These are phyloP conservation scores for Telfairia occidentalis DNA, from an alignment of 331 rosid species.

Conservation along the genomic window DNA sequence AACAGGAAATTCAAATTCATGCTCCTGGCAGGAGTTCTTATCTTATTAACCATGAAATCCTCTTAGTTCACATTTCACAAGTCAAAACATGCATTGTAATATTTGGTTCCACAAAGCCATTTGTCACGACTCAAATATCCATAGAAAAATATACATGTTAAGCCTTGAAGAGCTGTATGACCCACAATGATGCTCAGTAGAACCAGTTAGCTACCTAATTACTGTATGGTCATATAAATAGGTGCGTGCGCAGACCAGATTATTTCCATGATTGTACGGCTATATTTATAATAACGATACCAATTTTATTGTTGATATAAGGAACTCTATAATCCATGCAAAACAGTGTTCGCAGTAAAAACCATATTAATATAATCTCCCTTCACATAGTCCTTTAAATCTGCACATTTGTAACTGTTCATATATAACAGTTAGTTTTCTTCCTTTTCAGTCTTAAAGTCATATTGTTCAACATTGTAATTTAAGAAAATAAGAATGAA, in stretches of 20 bases:
- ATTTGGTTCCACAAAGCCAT: neutral
- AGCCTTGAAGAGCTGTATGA: neutral
- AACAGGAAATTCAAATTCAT: too few species aligned
- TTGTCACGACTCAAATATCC: neutral
- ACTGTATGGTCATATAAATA: neutral
- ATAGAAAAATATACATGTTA: neutral
- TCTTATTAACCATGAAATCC: neutral
- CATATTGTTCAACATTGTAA: neutral
- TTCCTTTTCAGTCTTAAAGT: neutral
- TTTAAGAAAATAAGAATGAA: neutral
- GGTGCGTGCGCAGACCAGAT: neutral
- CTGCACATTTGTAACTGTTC: neutral
- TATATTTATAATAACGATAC: neutral
- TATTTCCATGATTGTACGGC: neutral
- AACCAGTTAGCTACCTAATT: neutral
- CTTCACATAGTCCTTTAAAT: neutral
- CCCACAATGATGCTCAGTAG: neutral
- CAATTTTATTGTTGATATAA: neutral
- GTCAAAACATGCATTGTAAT: neutral
- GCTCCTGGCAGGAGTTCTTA: too few species aligned
- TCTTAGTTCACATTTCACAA: neutral
- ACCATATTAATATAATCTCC: neutral
- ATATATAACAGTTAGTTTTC: neutral
- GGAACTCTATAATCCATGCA: neutral
- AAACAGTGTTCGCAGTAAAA: neutral